Base-by-base conservation (phyloP, 1,284 basidiomycete genomes). In the Phenoliferia sp. region DNA sequence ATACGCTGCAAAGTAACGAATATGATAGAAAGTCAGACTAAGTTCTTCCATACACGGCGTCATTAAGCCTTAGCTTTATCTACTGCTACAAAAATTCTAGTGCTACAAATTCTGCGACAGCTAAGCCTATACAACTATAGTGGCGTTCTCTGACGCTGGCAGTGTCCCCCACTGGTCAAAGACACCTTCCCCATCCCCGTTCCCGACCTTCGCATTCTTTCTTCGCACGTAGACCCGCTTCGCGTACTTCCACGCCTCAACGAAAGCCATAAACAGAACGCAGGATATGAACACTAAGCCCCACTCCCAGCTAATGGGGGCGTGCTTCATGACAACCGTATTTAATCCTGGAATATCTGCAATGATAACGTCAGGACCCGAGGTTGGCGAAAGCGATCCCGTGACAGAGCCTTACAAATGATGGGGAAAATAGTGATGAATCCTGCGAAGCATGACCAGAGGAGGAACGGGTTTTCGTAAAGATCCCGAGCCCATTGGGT, bases 351-450 rank as follows among this genome's bases (percentile, higher is more conserved):
- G 67, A 36, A 70, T 68, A 58, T 72, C 63, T 64, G 33, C 5
- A 17, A 44, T 19, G 29, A 32, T 15, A 34, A 57, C 15, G 31
- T 5, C 6, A 28, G 17, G 35, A 59, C 12, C 22, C 29, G 33
- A 15, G 22, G 29, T 15, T 5, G 10, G 2, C 26, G 7, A 33
- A 17, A 48, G 31, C 26, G 17, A 32, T 12, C 39, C 10, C 7
- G 9, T 10, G 26, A 26, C 3, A n/a, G 28, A 59, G n/a, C n/a
- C 62, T 5, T 29, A 64, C 63, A 86, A 56, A 86, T 78, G 57
- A 83, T 79, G 72, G 79, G 80, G 66, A 85, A 83, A 29, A 85
- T 82, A 64, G 79, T 81, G 59, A 82, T 73, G 77, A 84, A 82
- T 7, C 84, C 84, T 31, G 77, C 73, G n/a, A 82, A 62, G 28